Evolutionary conservation across 148 eudicot genomes (phyloP).

Genomic region (Polygonum aviculare): DNA sequence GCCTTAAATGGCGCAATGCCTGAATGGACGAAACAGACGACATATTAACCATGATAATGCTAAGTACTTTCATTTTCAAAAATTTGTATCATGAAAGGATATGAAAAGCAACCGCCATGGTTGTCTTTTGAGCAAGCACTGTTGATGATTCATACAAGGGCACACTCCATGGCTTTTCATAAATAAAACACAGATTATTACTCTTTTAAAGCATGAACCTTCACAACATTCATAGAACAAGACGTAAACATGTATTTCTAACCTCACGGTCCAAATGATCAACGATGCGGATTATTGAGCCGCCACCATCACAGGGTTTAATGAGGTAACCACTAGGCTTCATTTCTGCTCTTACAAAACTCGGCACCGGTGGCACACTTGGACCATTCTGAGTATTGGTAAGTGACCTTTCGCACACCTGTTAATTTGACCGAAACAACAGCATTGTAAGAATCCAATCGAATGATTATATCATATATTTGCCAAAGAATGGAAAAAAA

Average conservation of each 20-base stretch:
- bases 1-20: slow-evolving; percentile 77
- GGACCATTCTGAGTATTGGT: slow-evolving; percentile 83
- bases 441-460: background rate
- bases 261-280: slow-evolving; percentile 84
- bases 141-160: slow-evolving; percentile 78
- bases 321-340: slow-evolving; percentile 71
- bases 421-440: background rate
- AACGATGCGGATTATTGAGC: slow-evolving; percentile 74
- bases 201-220: background rate
- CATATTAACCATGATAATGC: background rate
- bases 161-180: slow-evolving; percentile 65
- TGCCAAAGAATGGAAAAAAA: background rate
- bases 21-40: slow-evolving; percentile 18
- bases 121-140: slow-evolving; percentile 66
- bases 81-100: background rate
- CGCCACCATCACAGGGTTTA: slow-evolving; percentile 82
- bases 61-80: background rate
- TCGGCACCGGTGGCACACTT: slow-evolving; percentile 68
- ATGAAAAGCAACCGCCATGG: slow-evolving; percentile 45
- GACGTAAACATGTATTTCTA: background rate
- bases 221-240: background rate
- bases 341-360: slow-evolving; percentile 74
- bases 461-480: background rate
- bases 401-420: slow-evolving; percentile 96
- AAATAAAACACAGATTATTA: background rate